Base-by-base conservation (phyloP, 1,284 basidiomycete species). In the Hemileia vastatrix region DNA sequence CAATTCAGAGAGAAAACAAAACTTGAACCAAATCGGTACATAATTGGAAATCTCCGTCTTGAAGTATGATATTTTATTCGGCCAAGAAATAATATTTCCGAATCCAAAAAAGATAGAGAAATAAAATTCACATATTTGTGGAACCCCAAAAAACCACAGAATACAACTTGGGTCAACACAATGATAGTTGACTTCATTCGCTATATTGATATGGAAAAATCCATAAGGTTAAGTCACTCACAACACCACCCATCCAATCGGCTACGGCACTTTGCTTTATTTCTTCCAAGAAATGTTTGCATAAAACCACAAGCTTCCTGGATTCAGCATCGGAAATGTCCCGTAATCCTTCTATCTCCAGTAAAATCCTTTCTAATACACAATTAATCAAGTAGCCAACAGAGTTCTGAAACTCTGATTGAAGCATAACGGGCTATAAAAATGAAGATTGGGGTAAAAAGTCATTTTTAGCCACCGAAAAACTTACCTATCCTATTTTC, bases 271-370 rank as follows among this genome's bases (percentile, higher is more conserved):
- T n/a, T n/a, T n/a, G n/a, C n/a, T n/a, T n/a, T n/a, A n/a, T n/a
- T n/a, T n/a, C n/a, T n/a, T n/a, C n/a, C n/a, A n/a, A n/a, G n/a
- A 97, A 76, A 45, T 87, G 84, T 63, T 84, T 83, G 75, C 91
- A 87, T 0, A 96, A 79, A 71, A 88, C 84, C 68, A 86, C 86
- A 33, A 98, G 77, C 50, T 84, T 81, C 67, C 88, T 85, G 3
- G 91, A 94, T 70, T 97, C 93, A 8, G 84, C 80, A 71, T 90
- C 93, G 0, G 91, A 86, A 68, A 98, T 97, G 76, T 98, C 94
- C 1, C 83, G 81, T 54, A 97, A 78, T 0, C 83, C 83, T 50
- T 93, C 78, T 11, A 97, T 82, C 68, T 88, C 86, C 51, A 81
- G 80, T 8, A 93, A 79, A 3, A 95, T 82, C 2, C 83, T 80